Percentiles rank a stretch among this genome's conserved stretches.
Conservation (phyloP, 2,329 filamentous ascomycete genomes). For the Neonectria hederae region DNA sequence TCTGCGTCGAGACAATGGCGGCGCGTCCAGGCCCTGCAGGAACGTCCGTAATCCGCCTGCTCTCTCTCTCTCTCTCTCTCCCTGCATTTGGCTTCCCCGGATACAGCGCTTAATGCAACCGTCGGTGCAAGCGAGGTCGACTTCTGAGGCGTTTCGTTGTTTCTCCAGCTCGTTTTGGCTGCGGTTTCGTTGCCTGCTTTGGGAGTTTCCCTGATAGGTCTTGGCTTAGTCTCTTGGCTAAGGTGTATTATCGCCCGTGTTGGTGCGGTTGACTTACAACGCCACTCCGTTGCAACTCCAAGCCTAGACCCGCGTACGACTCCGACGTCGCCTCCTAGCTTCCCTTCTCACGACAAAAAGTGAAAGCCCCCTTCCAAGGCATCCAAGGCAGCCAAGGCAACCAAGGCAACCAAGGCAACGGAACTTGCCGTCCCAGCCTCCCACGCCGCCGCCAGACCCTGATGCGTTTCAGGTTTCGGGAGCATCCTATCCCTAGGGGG, state of each 20-base stretch:
- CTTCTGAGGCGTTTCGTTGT: neutral
- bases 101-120: slow-evolving; percentile 9
- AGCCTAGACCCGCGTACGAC: neutral
- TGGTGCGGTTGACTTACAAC: neutral
- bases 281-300: slow-evolving; percentile 6
- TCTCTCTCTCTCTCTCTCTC: neutral
- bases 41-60: neutral
- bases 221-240: neutral
- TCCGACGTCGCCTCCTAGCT: neutral
- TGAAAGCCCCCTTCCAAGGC: neutral
- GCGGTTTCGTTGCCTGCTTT: slow-evolving; percentile 3
- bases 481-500: slow-evolving; percentile 28
- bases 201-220: neutral
- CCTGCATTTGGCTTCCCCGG: slow-evolving; percentile 1
- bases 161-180: neutral
- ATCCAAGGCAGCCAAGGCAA: too few relatives aligned
- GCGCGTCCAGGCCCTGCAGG: slow-evolving; percentile 16
- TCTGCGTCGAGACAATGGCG: slow-evolving; percentile 10
- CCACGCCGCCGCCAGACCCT: slow-evolving; percentile 23
- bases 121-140: neutral
- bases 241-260: slow-evolving; percentile 11
- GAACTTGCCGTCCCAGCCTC: slow-evolving; percentile 13
- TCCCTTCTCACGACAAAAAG: slow-evolving; percentile 2
- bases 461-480: slow-evolving; percentile 43
- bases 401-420: neutral